A percentile compares a stretch with the other conserved stretches of the same genome.
These are phyloP conservation scores for Haplosporangium gracile DNA, from an alignment of 192 early-diverging fungal species.

Conservation along the genomic window DNA sequence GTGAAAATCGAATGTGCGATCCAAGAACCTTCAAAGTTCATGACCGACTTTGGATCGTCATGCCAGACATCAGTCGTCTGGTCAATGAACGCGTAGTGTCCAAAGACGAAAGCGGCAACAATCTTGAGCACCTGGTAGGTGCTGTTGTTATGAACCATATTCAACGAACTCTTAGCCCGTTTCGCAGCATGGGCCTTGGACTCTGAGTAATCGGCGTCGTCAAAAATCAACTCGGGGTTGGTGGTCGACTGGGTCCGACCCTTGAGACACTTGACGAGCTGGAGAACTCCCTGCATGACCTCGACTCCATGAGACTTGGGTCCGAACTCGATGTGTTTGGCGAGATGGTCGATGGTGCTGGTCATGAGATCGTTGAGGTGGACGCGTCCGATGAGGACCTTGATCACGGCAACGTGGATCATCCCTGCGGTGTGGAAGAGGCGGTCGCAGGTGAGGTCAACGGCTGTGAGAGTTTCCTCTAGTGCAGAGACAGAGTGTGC, in stretches of 20 bases:
- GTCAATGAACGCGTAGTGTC: conserved; percentile 33
- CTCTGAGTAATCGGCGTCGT: conserved; percentile 40
- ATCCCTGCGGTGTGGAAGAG: conserved; percentile 51
- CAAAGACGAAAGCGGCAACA: conserved; percentile 35
- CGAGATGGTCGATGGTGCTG: conserved; percentile 31
- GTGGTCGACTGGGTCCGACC: conserved; percentile 24
- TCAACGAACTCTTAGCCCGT: conserved; percentile 2
- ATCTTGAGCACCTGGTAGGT: conserved; percentile 50
- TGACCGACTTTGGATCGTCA: conserved; percentile 51
- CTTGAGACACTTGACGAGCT: conserved; percentile 51
- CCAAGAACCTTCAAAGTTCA: conserved; percentile 52
- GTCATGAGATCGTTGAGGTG: conserved; percentile 46
- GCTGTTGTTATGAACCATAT: conserved; percentile 47
- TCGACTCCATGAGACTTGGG: conserved; percentile 54
- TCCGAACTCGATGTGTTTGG: conserved; percentile 48
- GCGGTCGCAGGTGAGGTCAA: conserved; percentile 52
- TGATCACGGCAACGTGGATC: conserved; percentile 47
- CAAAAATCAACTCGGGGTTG: conserved; percentile 48
- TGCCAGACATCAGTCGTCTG: conserved; percentile 43
- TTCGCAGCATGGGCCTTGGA: conserved; percentile 4
- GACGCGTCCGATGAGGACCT: conserved; percentile 30
- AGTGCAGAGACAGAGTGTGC: conserved; percentile 34
- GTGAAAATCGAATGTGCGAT: conserved; percentile 43
- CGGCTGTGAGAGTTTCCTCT: conserved; percentile 46
- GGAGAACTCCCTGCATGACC: conserved; percentile 49